Evolutionary conservation across 345 rosid species (phyloP).

Genomic region (Gossypium rotundifolium): DNA sequence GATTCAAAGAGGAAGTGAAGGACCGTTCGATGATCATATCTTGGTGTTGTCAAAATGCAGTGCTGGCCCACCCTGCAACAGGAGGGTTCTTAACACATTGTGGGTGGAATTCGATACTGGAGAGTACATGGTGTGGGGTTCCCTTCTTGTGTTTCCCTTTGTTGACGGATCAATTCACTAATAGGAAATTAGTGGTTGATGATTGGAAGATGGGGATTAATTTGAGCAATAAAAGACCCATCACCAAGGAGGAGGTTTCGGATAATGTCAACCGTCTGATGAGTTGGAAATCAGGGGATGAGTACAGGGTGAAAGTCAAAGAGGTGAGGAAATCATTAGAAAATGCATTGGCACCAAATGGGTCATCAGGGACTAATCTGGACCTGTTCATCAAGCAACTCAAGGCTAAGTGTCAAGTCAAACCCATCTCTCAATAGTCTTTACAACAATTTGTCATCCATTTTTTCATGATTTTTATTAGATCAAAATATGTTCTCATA

Average conservation of each 20-base stretch:
- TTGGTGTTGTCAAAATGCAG: constrained; percentile 67
- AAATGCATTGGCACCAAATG: constrained; percentile 33
- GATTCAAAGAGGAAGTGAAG: constrained; percentile 34
- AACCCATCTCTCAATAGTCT: background rate
- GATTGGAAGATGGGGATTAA: constrained; percentile 80
- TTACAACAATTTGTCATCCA: background rate
- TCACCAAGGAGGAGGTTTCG: constrained; percentile 38
- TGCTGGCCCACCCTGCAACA: constrained; percentile 48
- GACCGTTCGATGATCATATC: constrained; percentile 50
- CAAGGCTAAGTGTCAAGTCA: constrained; percentile 20
- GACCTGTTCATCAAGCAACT: constrained; percentile 37
- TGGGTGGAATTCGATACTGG: constrained; percentile 80
- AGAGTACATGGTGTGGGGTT: constrained; percentile 62
- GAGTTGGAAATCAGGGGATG: constrained; percentile 35
- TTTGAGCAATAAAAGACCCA: constrained; percentile 26
- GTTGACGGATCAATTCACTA: constrained; percentile 75
- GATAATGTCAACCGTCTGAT: constrained; percentile 43
- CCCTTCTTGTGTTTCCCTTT: constrained; percentile 68
- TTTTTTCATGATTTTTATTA: background rate
- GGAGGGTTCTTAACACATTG: constrained; percentile 85
- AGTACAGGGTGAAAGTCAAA: constrained; percentile 27
- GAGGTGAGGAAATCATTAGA: constrained; percentile 38
- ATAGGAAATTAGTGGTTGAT: constrained; percentile 70
- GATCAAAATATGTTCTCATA: too few species aligned
- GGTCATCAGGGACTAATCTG: constrained; percentile 48